phyloP scores from a whole-genome alignment of 306 rosid species.

The Lotus japonicus region DNA sequence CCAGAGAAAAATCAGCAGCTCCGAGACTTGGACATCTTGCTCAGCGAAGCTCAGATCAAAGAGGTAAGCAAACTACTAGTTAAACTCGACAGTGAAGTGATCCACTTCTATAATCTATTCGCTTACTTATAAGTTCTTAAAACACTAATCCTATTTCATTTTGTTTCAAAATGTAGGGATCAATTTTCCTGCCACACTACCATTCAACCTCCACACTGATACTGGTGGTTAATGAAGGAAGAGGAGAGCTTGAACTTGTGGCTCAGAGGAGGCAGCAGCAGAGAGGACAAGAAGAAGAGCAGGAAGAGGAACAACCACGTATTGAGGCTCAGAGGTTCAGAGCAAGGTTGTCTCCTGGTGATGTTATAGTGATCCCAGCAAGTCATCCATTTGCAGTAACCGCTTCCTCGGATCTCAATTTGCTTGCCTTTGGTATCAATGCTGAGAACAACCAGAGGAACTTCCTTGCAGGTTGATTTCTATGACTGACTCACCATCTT shows the following conservation, averaged over 20 bases:
- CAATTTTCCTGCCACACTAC: conserved; percentile 19
- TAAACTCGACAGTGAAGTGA: too few species aligned
- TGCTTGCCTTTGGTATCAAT: conserved; percentile 30
- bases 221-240: conserved; percentile 3
- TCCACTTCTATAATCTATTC: background rate
- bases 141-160: background rate
- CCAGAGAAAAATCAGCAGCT: conserved; percentile 3
- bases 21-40: background rate
- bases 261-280: background rate
- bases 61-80: background rate
- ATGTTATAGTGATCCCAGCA: conserved; percentile 26
- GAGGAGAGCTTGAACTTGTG: conserved; percentile 9
- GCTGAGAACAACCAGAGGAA: conserved; percentile 34
- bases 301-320: background rate
- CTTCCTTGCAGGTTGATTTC: conserved; percentile 35
- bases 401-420: conserved; percentile 19
- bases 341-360: conserved; percentile 10
- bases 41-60: background rate
- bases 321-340: background rate
- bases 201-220: conserved; percentile 9
- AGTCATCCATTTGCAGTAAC: conserved; percentile 28
- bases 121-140: background rate
- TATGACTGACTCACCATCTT: too few species aligned
- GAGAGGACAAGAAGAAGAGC: background rate
- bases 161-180: conserved; percentile 12